Base-by-base conservation (phyloP, 345 rosid genomes). In the Lepidium sativum region DNA sequence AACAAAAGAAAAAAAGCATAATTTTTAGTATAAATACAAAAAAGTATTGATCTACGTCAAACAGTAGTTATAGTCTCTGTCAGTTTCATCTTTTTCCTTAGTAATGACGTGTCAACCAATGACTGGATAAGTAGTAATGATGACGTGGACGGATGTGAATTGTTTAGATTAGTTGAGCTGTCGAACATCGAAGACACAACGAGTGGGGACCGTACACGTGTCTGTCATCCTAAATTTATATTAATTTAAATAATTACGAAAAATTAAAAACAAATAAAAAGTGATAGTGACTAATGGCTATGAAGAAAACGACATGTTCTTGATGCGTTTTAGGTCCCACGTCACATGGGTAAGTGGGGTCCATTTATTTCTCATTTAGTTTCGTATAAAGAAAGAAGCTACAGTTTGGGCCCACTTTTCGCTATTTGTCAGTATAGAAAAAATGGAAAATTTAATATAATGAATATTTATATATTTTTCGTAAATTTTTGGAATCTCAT, bases 271-370 rank as follows among this genome's bases (percentile, higher is more conserved):
- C 48, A 6, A 21, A 12, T 1, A 57, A 69, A 69, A 64, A 27
- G 70, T 57, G 75, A 70, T 45, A 18, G 75, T 56, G 75, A 72
- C 76, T 57, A 72, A 65, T 72, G 76, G 71, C 65, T 39, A 72
- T 18, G 71, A 57, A 33, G 76, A 71, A 72, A 65, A 72, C 61
- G 76, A 72, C 76, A 65, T 57, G n/a, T 57, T 50, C 66, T 72
- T 65, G 76, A 72, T 72, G 76, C 76, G 76, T 72, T 72, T 65
- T 20, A 57, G 70, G 76, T 57, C 76, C 76, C 76, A 72, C 71
- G 66, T 72, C 76, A 72, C 76, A 72, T 72, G 76, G 71, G 76
- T 63, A 8, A 18, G 70, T 71, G 70, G 75, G 21, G 60, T 60
- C 75, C 37, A 4, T 69, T 33, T 6, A 29, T 49, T 35, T 48